Evolutionary conservation across 2,329 filamentous ascomycete species (phyloP), one percentile per base, ranked within the genome.

Genomic region (Grosmannia clavigera): DNA sequence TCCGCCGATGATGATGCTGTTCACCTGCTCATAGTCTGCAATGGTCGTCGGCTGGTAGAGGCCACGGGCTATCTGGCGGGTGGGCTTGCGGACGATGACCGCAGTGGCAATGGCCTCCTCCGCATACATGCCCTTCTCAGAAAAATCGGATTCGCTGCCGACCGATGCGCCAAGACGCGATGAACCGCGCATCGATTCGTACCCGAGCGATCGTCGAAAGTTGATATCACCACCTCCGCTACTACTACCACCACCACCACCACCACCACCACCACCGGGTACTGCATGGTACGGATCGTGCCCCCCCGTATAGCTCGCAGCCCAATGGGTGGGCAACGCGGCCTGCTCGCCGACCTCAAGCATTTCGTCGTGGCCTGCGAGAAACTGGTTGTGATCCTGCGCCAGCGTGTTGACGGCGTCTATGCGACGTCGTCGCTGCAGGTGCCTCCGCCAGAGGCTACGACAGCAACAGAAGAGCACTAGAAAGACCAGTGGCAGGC

Each of bases 401-500:
- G 78, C 75, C 1, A 83, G 71, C 6, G 74, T 73, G 5, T 75
- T 74, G 19, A 81, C 74, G 0, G 77, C 73, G 3, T 76, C 73
- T 50, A 83, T 76, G 7, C 74, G 71, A 14, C 66, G 65, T 4
- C 67, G 70, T 27, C 70, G 73, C 38, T 68, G 72, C 19, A 65
- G 60, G 11, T 64, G 68, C 16, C 75, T 74, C 33, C 73, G 75
- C n/a, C 75, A 74, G 38, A 73, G 75, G 60, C 79, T 81, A 61
- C 78, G 77, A 59, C 80, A 73, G 60, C 72, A 77, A 25, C 80
- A 59, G 11, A 64, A 14, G 6, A 65, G 65, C 1, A 81, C 29
- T 2, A 79, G 64, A 0, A 78, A 71, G 0, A 83, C 71, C 0
- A 83, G 62, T 2, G 82, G 66, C 1, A 81, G 73, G 0, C 80